Percentiles rank a stretch among this genome's conserved stretches.
phyloP scores from a whole-genome alignment of 2,329 filamentous ascomycete species.

The Beauveria rudraprayagi region DNA sequence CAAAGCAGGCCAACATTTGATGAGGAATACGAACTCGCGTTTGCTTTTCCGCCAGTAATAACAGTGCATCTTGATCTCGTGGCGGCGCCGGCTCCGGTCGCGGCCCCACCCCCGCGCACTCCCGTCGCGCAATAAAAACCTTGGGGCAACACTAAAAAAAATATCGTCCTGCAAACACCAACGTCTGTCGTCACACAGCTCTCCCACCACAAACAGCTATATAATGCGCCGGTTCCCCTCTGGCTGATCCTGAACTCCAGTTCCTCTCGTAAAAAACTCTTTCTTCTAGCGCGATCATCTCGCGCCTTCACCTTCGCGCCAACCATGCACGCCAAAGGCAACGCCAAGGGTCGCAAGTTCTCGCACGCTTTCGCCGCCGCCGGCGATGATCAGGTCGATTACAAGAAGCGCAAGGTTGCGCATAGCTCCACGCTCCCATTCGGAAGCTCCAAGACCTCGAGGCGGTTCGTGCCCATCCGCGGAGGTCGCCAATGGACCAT shows the following conservation, averaged over 20 bases:
- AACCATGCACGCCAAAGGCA: neutral
- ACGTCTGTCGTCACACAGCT: neutral
- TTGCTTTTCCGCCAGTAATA: too few species aligned
- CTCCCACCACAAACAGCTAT: neutral
- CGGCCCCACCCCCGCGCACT: constrained; percentile 6
- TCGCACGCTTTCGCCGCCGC: neutral
- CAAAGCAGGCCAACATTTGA: too few species aligned
- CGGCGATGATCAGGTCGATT: neutral
- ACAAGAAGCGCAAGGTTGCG: constrained; percentile 8
- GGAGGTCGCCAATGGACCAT: constrained; percentile 10
- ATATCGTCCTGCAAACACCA: neutral
- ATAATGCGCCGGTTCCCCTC: neutral
- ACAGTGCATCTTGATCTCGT: too few species aligned
- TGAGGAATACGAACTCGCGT: too few species aligned
- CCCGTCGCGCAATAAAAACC: too few species aligned
- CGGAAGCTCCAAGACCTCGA: neutral
- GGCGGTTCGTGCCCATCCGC: neutral
- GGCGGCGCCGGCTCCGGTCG: neutral
- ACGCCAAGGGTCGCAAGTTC: constrained; percentile 1
- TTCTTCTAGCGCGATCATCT: neutral
- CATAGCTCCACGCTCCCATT: neutral
- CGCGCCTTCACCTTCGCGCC: neutral
- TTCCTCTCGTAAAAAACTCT: neutral
- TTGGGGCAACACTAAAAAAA: neutral
- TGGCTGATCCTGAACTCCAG: neutral